Base-by-base conservation (phyloP, 768 basidiomycete genomes). In the Auricularia heimuer region DNA sequence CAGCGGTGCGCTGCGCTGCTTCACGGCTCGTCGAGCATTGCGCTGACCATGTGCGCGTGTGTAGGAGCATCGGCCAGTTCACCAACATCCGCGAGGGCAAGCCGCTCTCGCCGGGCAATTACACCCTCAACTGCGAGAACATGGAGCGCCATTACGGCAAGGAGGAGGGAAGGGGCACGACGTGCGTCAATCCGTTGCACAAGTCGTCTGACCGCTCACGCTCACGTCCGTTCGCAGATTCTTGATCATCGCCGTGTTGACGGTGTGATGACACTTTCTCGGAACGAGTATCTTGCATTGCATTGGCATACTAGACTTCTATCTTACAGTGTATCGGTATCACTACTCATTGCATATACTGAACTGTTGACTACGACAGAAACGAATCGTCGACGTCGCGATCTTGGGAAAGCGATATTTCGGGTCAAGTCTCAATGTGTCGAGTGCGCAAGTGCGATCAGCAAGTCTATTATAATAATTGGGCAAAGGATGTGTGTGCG, bases 21-120 rank as follows among this genome's bases (percentile, higher is more conserved):
- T 11, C 16, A 18, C 29, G 29, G 33, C 29, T 29, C 58, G 14
- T 29, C 1, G 37, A 4, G 58, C 4, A 24, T 61, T 34, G 37
- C 11, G 24, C 58, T 29, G 24, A 61, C 39, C 29, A 29, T 29
- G 29, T 45, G 33, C 62, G 36, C 7, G 33, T 18, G 37, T 8
- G 33, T n/a, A 63, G 62, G 51, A 45, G 35, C 21, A 51, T 63
- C 44, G 62, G 62, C 7, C 44, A 63, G 44, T 63, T 63, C 34
- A 63, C 62, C 12, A 14, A 14, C 16, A 24, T 63, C 4, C 44
- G 51, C 42, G 62, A 63, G n/a, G 8, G 29, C 3, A n/a, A n/a
- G n/a, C 54, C 54, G 11, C 54, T 54, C 54, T 7, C 18, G 54
- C 54, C 54, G 11, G 54, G 54, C 54, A 29, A 54, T 1, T 54